Base-by-base conservation (phyloP, 805 yeast species). In the Yamadazyma kitorensis region DNA sequence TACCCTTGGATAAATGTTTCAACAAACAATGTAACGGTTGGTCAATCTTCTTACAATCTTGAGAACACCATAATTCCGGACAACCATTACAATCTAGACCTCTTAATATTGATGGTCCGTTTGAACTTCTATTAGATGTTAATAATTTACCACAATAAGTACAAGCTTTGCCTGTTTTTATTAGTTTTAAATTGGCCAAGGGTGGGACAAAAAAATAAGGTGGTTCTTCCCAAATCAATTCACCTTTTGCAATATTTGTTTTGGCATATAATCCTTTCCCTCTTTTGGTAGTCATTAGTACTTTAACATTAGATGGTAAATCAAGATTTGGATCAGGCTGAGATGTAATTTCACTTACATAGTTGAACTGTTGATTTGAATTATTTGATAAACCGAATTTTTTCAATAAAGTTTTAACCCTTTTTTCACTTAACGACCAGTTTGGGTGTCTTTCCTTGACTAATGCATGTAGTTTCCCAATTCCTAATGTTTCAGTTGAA, bases 81-180 rank as follows among this genome's bases (percentile, higher is more conserved):
- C 91, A 83, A 11, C 69, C 68, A 32, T 69, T 64, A 59, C 95
- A 86, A 43, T 79, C 82, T 30, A 80, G 60, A n/a, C 82, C 80
- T 26, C 55, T 59, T 31, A 70, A 52, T 6, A 66, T 48, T 4
- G 49, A 41, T 3, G 63, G 57, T 37, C 55, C 45, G 18, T 47
- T 44, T 6, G 52, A 46, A 12, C 36, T 16, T 17, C 34, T 37
- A 10, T 36, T 23, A 4, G 31, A 5, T 7, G 29, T 27, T 24
- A 80, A 57, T 2, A 79, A 59, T 29, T 71, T 69, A 0, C 88
- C 86, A 63, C 95, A 86, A 49, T 73, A 70, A 2, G 86, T 65
- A 54, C 95, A 86, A 3, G 86, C 84, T 45, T 74, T 75, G 0
- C 88, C 85, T 14, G 56, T 51, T 28, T 72, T 64, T 45, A 83